These are phyloP conservation scores for Lipomyces oligophaga DNA, from an alignment of 805 yeast genomes.

Conservation along the genomic window DNA sequence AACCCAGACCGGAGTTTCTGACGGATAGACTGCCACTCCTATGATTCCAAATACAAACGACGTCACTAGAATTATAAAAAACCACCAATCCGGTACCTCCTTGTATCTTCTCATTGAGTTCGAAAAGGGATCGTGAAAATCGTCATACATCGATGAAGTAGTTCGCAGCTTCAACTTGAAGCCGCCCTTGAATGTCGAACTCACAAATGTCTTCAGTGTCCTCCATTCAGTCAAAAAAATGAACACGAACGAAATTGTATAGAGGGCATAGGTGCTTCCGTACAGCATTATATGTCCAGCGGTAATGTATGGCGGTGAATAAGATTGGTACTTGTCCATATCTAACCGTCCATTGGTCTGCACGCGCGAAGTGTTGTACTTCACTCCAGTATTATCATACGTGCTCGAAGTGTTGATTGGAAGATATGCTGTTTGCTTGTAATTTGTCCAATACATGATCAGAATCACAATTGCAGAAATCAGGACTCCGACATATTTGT, in stretches of 20 bases:
- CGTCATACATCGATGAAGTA: slow-evolving; percentile 44
- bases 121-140: slow-evolving; percentile 33
- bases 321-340: slow-evolving; percentile 46
- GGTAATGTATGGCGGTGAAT: slow-evolving; percentile 55
- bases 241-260: slow-evolving; percentile 52
- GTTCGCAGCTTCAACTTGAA: too few species aligned
- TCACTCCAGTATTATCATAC: slow-evolving; percentile 31
- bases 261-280: slow-evolving; percentile 46
- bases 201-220: slow-evolving; percentile 39
- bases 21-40: slow-evolving; percentile 34
- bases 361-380: slow-evolving; percentile 51
- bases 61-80: slow-evolving; percentile 41
- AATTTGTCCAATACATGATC: slow-evolving; percentile 50
- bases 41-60: slow-evolving; percentile 38
- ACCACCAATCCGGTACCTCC: slow-evolving; percentile 53
- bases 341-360: slow-evolving; percentile 44
- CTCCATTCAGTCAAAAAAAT: slow-evolving; percentile 42
- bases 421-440: slow-evolving; percentile 43
- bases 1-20: slow-evolving; percentile 60
- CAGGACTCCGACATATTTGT: slow-evolving; percentile 38
- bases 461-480: slow-evolving; percentile 53
- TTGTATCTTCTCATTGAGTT: slow-evolving; percentile 48
- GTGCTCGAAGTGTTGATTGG: slow-evolving; percentile 46
- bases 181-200: too few species aligned
- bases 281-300: slow-evolving; percentile 49